A percentile compares a stretch with the other conserved stretches of the same genome.
Evolutionary conservation across 495 filamentous ascomycete species (phyloP).

Genomic region (Penicillium desertorum): DNA sequence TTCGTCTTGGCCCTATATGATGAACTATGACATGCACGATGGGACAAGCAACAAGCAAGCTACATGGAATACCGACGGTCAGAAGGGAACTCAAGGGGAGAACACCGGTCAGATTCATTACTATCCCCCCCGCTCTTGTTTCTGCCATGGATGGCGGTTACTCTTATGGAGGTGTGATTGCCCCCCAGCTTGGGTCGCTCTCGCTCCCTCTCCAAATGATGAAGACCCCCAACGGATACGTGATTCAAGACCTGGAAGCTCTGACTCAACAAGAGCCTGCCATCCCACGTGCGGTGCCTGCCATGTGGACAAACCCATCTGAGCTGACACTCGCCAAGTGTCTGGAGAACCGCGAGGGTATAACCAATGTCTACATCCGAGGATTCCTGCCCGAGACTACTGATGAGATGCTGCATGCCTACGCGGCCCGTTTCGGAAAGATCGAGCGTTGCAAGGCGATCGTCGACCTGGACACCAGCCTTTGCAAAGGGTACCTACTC

Average conservation of each 20-base stretch:
- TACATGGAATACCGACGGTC: conserved; percentile 27
- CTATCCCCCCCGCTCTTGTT: conserved; percentile 18
- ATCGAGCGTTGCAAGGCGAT: conserved; percentile 96
- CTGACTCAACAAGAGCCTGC: conserved; percentile 71
- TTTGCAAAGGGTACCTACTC: conserved; percentile 83
- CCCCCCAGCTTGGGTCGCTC: conserved; percentile 24
- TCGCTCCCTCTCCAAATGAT: conserved; percentile 43
- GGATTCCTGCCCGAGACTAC: conserved; percentile 92
- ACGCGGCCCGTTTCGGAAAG: conserved; percentile 81
- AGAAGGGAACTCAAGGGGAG: conserved; percentile 23
- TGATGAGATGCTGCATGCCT: conserved; percentile 80
- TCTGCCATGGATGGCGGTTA: conserved; percentile 27
- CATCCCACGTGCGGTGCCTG: conserved; percentile 88
- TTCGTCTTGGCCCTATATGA: conserved; percentile 30
- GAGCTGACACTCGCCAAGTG: conserved; percentile 84
- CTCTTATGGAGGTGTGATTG: conserved; percentile 22
- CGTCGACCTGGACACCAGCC: conserved; percentile 83
- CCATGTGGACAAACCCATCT: conserved; percentile 70
- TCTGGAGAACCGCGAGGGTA: conserved; percentile 81
- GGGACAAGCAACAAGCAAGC: conserved; percentile 13
- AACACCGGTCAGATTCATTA: conserved; percentile 24
- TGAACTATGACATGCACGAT: conserved; percentile 30
- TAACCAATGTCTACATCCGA: conserved; percentile 96
- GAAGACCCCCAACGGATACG: conserved; percentile 51
- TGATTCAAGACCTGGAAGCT: conserved; percentile 65